Percentiles rank a stretch among this genome's conserved stretches.
phyloP scores from a whole-genome alignment of 73 alveolate genomes.

The Halteria grandinella region DNA sequence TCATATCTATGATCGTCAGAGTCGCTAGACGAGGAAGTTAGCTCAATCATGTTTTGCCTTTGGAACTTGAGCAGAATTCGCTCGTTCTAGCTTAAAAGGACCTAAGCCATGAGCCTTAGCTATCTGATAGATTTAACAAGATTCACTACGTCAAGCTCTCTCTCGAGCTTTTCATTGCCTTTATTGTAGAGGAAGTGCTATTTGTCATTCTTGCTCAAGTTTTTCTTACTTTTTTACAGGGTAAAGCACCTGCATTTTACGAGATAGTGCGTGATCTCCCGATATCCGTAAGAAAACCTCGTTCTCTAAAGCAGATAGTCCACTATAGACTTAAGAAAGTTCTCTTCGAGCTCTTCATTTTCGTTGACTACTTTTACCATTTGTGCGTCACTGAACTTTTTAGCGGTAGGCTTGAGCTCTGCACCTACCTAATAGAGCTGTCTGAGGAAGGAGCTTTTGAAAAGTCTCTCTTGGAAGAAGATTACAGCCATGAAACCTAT shows the following conservation, averaged over 20 bases:
- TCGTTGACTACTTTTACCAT: too few relatives aligned
- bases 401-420: neutral
- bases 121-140: conserved; percentile 22
- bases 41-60: conserved; percentile 22
- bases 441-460: conserved; percentile 37
- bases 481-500: conserved; percentile 23
- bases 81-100: conserved; percentile 9
- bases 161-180: conserved; percentile 21
- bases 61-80: conserved; percentile 25
- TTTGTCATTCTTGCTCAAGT: neutral
- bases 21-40: conserved; percentile 18
- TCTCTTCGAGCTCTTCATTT: too few relatives aligned
- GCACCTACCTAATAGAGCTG: neutral
- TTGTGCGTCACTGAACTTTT: neutral
- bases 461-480: conserved; percentile 24
- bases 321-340: too few relatives aligned
- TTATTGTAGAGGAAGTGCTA: conserved; percentile 15
- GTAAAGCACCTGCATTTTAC: neutral
- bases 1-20: conserved; percentile 21
- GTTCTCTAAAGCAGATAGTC: too few relatives aligned
- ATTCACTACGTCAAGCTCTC: conserved; percentile 41
- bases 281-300: conserved; percentile 10
- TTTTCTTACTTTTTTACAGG: neutral
- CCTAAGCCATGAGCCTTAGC: conserved; percentile 14
- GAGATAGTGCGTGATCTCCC: neutral